A percentile compares a stretch with the other conserved stretches of the same genome.
Conservation (phyloP, 208 protist genomes). For the Acanthamoeba rhysodes region DNA sequence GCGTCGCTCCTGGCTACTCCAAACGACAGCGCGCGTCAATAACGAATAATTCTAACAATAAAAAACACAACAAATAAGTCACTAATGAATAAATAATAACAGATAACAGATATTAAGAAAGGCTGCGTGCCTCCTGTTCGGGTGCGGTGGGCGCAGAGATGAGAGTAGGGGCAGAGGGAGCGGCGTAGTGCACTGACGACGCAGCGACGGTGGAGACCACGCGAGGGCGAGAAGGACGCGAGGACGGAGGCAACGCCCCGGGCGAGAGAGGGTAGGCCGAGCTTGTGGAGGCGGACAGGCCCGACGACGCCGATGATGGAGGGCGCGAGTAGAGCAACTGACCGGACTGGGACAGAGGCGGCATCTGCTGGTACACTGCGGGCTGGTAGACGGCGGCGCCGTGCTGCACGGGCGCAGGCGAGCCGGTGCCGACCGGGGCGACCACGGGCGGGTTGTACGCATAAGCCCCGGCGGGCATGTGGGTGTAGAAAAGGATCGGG, state of each 20-base stretch:
- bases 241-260: background rate
- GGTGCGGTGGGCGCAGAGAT: background rate
- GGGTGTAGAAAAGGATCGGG: background rate
- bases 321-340: background rate
- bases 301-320: background rate
- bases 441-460: background rate
- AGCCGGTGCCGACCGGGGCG: background rate
- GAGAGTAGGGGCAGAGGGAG: background rate
- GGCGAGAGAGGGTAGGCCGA: background rate
- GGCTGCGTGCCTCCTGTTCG: background rate
- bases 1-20: background rate
- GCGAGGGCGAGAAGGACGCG: background rate
- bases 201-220: background rate
- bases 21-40: background rate
- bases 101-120: background rate
- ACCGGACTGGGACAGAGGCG: background rate
- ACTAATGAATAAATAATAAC: background rate
- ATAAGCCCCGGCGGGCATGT: background rate
- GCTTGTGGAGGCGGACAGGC: background rate
- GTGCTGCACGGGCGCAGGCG: background rate
- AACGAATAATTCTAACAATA: background rate
- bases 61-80: background rate
- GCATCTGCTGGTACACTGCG: conserved; percentile 19
- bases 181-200: background rate
- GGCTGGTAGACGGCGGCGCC: background rate